Evolutionary conservation across 2,329 filamentous ascomycete species (phyloP).

Genomic region (Phoma herbarum): DNA sequence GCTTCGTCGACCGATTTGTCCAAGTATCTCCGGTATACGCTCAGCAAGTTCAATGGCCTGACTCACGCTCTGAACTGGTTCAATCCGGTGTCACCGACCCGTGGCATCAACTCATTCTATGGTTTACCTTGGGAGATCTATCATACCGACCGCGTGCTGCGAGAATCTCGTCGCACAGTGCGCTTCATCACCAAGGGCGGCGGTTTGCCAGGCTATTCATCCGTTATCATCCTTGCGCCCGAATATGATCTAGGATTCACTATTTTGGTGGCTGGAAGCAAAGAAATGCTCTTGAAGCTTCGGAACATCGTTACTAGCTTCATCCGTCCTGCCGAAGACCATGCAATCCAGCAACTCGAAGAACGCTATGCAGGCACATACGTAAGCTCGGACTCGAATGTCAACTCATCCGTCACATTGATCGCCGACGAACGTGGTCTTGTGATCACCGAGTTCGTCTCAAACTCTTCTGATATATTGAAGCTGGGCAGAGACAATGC

Average conservation of each 20-base stretch:
- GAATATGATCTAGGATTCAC: slow-evolving; percentile 57
- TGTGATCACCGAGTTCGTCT: slow-evolving; percentile 39
- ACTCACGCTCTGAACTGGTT: slow-evolving; percentile 56
- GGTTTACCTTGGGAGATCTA: slow-evolving; percentile 61
- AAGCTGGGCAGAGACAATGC: slow-evolving; percentile 6
- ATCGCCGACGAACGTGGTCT: slow-evolving; percentile 42
- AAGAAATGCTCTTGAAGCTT: slow-evolving; percentile 34
- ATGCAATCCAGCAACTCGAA: slow-evolving; percentile 39
- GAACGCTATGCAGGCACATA: slow-evolving; percentile 44
- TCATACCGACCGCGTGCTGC: slow-evolving; percentile 52
- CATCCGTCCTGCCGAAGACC: slow-evolving; percentile 47
- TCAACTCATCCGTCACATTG: slow-evolving; percentile 43
- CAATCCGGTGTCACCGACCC: slow-evolving; percentile 50
- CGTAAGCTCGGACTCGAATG: slow-evolving; percentile 19
- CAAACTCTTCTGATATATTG: slow-evolving; percentile 42
- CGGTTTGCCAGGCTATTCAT: slow-evolving; percentile 54
- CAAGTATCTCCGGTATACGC: slow-evolving; percentile 55
- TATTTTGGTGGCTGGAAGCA: slow-evolving; percentile 49
- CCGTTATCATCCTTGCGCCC: slow-evolving; percentile 52
- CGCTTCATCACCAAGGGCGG: slow-evolving; percentile 58
- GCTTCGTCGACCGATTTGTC: slow-evolving; percentile 53
- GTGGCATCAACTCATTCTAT: slow-evolving; percentile 53
- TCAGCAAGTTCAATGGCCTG: slow-evolving; percentile 54
- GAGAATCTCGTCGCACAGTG: slow-evolving; percentile 48
- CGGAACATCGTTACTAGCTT: slow-evolving; percentile 42